These are phyloP conservation scores for Cytospora chrysosperma DNA, from an alignment of 2,329 filamentous ascomycete genomes.

Conservation along the genomic window DNA sequence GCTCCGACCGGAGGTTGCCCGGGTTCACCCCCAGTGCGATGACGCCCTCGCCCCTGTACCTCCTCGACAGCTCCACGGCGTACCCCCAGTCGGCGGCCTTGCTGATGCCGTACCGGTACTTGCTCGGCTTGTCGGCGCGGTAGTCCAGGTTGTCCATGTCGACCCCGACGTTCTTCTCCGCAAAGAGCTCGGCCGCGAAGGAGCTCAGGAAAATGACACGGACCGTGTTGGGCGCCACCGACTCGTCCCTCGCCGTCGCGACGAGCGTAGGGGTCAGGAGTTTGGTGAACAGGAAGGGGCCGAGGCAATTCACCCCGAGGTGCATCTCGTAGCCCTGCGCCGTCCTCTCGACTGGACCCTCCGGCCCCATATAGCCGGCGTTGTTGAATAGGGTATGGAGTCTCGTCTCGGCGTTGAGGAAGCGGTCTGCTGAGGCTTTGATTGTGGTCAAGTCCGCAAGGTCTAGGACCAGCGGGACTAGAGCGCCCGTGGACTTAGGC, in stretches of 20 bases:
- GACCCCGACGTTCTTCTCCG: conserved; percentile 7
- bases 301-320: conserved; percentile 24
- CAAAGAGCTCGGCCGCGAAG: conserved; percentile 13
- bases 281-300: conserved; percentile 22
- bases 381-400: conserved; percentile 43
- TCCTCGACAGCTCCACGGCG: conserved; percentile 29
- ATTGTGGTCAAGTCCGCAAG: conserved; percentile 31
- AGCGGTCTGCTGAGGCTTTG: conserved; percentile 28
- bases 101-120: conserved; percentile 27
- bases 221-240: conserved; percentile 5
- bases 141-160: conserved; percentile 19
- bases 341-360: conserved; percentile 28
- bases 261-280: conserved; percentile 21
- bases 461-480: conserved; percentile 38
- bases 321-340: conserved; percentile 25
- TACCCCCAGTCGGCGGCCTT: conserved; percentile 30
- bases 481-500: conserved; percentile 27
- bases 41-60: conserved; percentile 28
- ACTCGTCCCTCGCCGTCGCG: conserved; percentile 5
- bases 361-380: conserved; percentile 38
- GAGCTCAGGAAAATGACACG: conserved; percentile 22
- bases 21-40: conserved; percentile 31
- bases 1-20: conserved; percentile 31
- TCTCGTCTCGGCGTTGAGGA: conserved; percentile 28
- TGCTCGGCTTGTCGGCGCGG: conserved; percentile 4